These are phyloP conservation scores for Omphalea diandra DNA, from an alignment of 441 rosid species.

Conservation along the genomic window DNA sequence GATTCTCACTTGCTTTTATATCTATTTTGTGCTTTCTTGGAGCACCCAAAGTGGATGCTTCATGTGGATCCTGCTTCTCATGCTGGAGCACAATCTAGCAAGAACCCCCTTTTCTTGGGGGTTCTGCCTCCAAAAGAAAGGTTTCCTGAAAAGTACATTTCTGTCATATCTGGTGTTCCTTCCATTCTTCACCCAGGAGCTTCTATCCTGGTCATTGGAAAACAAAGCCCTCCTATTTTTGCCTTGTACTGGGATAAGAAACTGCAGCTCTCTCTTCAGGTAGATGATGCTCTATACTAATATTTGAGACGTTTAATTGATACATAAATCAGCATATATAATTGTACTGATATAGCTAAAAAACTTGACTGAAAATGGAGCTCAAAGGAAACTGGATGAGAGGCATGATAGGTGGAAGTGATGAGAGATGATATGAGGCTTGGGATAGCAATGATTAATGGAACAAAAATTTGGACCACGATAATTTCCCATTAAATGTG, in stretches of 20 bases:
- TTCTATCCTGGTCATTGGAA: constrained; percentile 68
- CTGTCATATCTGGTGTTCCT: constrained; percentile 68
- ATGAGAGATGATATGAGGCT: neutral
- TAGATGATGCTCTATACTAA: constrained; percentile 24
- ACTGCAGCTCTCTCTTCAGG: constrained; percentile 83
- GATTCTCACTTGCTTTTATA: constrained; percentile 89
- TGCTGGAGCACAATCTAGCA: constrained; percentile 79
- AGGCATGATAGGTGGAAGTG: neutral
- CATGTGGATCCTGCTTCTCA: constrained; percentile 90
- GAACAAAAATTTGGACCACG: neutral
- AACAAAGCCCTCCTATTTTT: constrained; percentile 65
- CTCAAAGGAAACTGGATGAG: neutral
- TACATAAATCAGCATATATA: neutral
- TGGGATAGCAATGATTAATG: constrained; percentile 1
- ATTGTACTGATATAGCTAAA: neutral
- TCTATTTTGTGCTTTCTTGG: constrained; percentile 88
- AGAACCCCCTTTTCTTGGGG: constrained; percentile 83
- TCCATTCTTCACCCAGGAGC: constrained; percentile 85
- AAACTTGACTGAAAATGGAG: neutral
- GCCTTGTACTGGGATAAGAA: constrained; percentile 95
- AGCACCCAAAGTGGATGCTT: constrained; percentile 99
- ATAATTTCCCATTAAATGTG: neutral
- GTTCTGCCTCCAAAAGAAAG: constrained; percentile 85
- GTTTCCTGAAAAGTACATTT: constrained; percentile 87
- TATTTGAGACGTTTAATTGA: no score